phyloP scores from a whole-genome alignment of 345 rosid species.

The Populus alba region DNA sequence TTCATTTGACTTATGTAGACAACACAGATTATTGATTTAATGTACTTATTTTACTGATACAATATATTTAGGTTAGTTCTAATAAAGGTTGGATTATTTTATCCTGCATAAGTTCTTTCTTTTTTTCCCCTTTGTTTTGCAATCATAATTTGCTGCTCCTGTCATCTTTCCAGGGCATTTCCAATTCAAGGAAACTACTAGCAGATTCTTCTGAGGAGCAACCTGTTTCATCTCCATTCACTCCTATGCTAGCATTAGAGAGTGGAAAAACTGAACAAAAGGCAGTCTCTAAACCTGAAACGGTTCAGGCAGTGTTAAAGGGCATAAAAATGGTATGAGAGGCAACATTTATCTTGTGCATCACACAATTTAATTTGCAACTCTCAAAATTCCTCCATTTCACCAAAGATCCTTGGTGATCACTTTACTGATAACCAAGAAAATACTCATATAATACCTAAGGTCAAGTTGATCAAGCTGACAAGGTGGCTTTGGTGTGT shows the following conservation, averaged over 20 bases:
- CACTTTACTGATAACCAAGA: not conserved
- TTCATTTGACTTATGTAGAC: not conserved
- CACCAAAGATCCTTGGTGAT: not conserved
- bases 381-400: not conserved
- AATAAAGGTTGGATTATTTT: not conserved
- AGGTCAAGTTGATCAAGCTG: not conserved
- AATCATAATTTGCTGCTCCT: not conserved
- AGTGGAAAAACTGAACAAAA: constrained; percentile 65
- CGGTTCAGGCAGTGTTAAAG: constrained; percentile 82
- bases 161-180: constrained; percentile 52
- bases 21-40: not conserved
- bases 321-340: constrained; percentile 74
- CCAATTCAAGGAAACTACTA: constrained; percentile 58
- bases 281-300: constrained; percentile 51
- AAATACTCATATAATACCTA: not conserved
- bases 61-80: not conserved
- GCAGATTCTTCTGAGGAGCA: constrained; percentile 53
- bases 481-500: not conserved
- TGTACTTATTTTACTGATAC: not conserved
- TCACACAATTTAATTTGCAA: not conserved
- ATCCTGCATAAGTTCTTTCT: not conserved
- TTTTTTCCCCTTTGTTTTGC: not conserved
- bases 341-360: not conserved
- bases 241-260: constrained; percentile 49
- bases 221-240: constrained; percentile 74